These are phyloP conservation scores for Coemansia sp. DNA, from an alignment of 192 early-diverging fungal species.

Conservation along the genomic window DNA sequence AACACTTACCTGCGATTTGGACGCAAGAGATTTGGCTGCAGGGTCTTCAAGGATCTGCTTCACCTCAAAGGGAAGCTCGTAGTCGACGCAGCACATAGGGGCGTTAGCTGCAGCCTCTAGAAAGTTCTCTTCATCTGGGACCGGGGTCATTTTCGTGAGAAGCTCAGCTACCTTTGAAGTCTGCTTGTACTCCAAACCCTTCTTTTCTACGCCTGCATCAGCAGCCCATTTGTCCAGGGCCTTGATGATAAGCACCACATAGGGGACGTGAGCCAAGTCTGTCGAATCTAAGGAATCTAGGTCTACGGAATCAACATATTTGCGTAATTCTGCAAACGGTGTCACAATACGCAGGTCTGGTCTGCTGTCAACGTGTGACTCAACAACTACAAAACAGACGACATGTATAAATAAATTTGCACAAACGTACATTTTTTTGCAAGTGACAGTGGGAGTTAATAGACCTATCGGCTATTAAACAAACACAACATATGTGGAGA, in stretches of 20 bases:
- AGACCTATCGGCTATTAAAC: too few species aligned
- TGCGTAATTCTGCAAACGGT: conserved; percentile 73
- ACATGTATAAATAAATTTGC: neutral
- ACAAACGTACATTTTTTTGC: too few species aligned
- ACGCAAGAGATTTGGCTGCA: conserved; percentile 18
- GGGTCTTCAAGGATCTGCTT: conserved; percentile 37
- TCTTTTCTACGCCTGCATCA: conserved; percentile 6
- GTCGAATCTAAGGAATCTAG: conserved; percentile 64
- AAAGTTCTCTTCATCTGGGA: conserved; percentile 83
- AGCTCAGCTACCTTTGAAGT: conserved; percentile 65
- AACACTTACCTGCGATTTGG: conserved; percentile 27
- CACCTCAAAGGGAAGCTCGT: conserved; percentile 40
- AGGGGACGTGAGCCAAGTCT: conserved; percentile 82
- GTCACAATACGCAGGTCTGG: conserved; percentile 79
- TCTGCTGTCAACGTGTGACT: conserved; percentile 79
- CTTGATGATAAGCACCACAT: conserved; percentile 76
- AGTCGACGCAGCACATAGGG: conserved; percentile 59
- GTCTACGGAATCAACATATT: conserved; percentile 66
- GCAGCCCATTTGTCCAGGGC: conserved; percentile 76
- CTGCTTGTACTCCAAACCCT: conserved; percentile 57
- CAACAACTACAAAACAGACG: conserved; percentile 67
- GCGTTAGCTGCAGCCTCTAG: conserved; percentile 75
- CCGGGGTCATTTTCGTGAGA: conserved; percentile 58
- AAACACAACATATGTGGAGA: too few species aligned
- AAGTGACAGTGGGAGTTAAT: neutral